A percentile compares a stretch with the other conserved stretches of the same genome.
Conservation (phyloP, 768 basidiomycete species). For the Tylopilus sp. region DNA sequence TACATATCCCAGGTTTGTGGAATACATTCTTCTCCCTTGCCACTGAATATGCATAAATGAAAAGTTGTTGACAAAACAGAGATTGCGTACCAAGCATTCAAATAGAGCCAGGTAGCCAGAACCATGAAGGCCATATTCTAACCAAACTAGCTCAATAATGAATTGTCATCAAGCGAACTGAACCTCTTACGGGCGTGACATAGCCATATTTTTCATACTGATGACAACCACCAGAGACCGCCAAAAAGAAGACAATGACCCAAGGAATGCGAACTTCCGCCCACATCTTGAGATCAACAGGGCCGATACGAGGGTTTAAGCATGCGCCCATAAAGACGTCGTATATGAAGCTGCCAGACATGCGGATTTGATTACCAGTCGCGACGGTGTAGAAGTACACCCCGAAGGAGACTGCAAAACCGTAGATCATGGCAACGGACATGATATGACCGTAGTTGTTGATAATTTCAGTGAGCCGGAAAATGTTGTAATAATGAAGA, state of each 20-base stretch:
- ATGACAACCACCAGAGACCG: constrained; percentile 90
- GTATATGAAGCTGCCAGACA: constrained; percentile 94
- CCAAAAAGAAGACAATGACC: constrained; percentile 92
- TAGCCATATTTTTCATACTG: constrained; percentile 92
- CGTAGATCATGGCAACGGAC: constrained; percentile 92
- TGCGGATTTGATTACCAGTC: constrained; percentile 79
- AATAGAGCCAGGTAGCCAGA: constrained; percentile 91
- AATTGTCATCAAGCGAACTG: not conserved
- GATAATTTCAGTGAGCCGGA: constrained; percentile 92
- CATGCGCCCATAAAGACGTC: constrained; percentile 96
- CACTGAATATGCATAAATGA: constrained; percentile 39
- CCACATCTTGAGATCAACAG: constrained; percentile 98
- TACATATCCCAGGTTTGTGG: constrained; percentile 99
- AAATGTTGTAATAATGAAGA: constrained; percentile 77
- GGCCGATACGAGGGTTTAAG: constrained; percentile 89
- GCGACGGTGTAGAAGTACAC: constrained; percentile 77
- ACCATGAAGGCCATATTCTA: constrained; percentile 98
- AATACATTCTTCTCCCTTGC: constrained; percentile 92
- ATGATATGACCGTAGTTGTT: constrained; percentile 96
- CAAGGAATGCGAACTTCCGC: constrained; percentile 96
- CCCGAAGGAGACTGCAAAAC: constrained; percentile 75
- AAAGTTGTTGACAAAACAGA: not conserved
- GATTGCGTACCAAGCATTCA: constrained; percentile 79
- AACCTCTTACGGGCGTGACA: constrained; percentile 78
- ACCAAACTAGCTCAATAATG: not conserved